A percentile compares a stretch with the other conserved stretches of the same genome.
These are phyloP conservation scores for Kuraishia cidri DNA, from an alignment of 805 yeast species.

Conservation along the genomic window DNA sequence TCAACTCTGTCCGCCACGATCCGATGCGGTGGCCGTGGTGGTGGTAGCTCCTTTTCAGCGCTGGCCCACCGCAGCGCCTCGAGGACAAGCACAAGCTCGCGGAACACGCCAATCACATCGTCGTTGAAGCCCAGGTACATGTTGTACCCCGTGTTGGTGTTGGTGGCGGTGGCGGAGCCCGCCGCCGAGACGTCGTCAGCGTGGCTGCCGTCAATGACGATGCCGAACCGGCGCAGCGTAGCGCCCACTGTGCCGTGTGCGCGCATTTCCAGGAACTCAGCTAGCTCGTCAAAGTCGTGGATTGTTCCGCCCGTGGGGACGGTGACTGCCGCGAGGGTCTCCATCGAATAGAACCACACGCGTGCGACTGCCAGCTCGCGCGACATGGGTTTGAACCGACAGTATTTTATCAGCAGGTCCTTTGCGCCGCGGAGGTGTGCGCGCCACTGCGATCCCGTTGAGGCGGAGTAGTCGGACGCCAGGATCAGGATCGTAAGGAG, in stretches of 20 bases:
- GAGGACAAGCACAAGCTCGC: slow-evolving; percentile 17
- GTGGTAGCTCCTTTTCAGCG: slow-evolving; percentile 8
- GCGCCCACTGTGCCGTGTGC: slow-evolving; percentile 12
- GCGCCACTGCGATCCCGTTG: slow-evolving; percentile 54
- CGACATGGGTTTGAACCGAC: slow-evolving; percentile 19
- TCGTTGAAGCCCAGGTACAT: slow-evolving; percentile 25
- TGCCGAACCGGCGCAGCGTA: slow-evolving; percentile 17
- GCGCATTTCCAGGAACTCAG: slow-evolving; percentile 20
- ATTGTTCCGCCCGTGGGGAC: slow-evolving; percentile 55
- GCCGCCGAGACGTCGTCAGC: background rate
- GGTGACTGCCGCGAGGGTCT: slow-evolving; percentile 50
- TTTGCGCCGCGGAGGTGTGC: slow-evolving; percentile 64
- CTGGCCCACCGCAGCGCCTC: slow-evolving; percentile 14
- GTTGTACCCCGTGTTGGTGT: slow-evolving; percentile 9
- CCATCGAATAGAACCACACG: slow-evolving; percentile 56
- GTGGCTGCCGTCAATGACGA: slow-evolving; percentile 15
- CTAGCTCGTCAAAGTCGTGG: slow-evolving; percentile 39
- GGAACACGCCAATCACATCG: slow-evolving; percentile 20
- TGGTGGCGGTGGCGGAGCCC: background rate
- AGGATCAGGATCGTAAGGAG: slow-evolving; percentile 59
- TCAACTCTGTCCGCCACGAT: slow-evolving; percentile 2
- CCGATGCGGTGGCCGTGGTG: too few species aligned
- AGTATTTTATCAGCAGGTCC: slow-evolving; percentile 46
- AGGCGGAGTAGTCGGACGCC: slow-evolving; percentile 56
- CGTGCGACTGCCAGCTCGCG: slow-evolving; percentile 28